Evolutionary conservation across 345 rosid genomes (phyloP).

Genomic region (Clausena lansium): DNA sequence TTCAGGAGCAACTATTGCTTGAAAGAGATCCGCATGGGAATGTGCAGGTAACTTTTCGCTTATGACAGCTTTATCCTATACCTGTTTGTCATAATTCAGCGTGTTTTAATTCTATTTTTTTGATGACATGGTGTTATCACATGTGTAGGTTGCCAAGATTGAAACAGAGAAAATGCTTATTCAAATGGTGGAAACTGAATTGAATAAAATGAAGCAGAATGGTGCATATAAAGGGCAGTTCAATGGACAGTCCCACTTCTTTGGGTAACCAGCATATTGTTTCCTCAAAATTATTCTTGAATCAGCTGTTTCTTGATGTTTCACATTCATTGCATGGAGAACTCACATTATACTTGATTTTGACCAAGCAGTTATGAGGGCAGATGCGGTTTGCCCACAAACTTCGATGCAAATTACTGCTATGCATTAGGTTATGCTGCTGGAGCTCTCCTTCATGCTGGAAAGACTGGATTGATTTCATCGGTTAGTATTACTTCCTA

Average conservation of each 20-base stretch:
- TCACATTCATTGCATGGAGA: not conserved
- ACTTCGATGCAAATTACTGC: constrained; percentile 43
- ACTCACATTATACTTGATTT: not conserved
- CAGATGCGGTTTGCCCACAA: constrained; percentile 47
- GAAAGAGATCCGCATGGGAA: constrained; percentile 51
- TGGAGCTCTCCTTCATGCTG: constrained; percentile 42
- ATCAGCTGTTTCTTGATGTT: not conserved
- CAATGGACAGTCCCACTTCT: constrained; percentile 44
- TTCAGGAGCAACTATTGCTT: constrained; percentile 44
- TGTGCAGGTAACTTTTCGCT: constrained; percentile 31
- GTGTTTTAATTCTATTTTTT: not conserved
- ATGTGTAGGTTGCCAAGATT: constrained; percentile 39
- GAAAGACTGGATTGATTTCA: constrained; percentile 53
- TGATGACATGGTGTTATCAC: not conserved
- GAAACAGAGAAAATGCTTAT: constrained; percentile 49
- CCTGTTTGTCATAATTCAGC: not conserved
- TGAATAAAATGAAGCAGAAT: constrained; percentile 35
- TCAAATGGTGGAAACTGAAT: constrained; percentile 45
- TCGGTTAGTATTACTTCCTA: constrained; percentile 28
- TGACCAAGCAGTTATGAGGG: constrained; percentile 36
- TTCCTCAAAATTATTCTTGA: too few species aligned
- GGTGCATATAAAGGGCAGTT: constrained; percentile 33
- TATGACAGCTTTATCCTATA: too few species aligned
- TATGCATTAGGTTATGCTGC: constrained; percentile 47
- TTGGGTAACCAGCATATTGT: constrained; percentile 27